phyloP scores from a whole-genome alignment of 1,284 basidiomycete species.

The Boletus smithii region DNA sequence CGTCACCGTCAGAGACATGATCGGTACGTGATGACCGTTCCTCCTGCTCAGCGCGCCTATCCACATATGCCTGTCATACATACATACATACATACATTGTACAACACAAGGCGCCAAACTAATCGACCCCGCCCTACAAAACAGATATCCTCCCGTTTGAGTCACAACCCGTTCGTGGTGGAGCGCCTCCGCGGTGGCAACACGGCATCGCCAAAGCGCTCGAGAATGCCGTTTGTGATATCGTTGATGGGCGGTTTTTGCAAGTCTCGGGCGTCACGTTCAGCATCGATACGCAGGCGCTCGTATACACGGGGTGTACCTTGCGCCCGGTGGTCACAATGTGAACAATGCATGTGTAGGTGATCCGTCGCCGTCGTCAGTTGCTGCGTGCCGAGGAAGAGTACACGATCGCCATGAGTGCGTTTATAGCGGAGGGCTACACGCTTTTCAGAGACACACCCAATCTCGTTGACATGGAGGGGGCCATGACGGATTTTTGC shows the following conservation, averaged over 20 bases:
- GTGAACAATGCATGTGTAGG: too few species aligned
- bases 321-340: too few species aligned
- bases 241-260: constrained; percentile 15
- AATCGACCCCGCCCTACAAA: too few species aligned
- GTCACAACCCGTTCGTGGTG: constrained; percentile 8
- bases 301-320: constrained; percentile 3
- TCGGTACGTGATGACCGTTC: constrained; percentile 16
- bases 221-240: constrained; percentile 13
- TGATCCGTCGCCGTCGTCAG: too few species aligned
- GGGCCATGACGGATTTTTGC: constrained; percentile 12
- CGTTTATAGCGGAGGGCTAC: constrained; percentile 15
- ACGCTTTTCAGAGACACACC: constrained; percentile 5
- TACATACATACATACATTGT: too few species aligned
- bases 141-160: constrained; percentile 15
- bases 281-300: constrained; percentile 11
- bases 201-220: constrained; percentile 12
- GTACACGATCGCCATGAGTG: constrained; percentile 9
- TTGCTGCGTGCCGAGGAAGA: background rate
- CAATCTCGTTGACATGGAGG: constrained; percentile 8
- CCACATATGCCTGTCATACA: too few species aligned
- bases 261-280: constrained; percentile 15
- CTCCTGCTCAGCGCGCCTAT: too few species aligned
- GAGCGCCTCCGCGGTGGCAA: constrained; percentile 6
- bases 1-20: constrained; percentile 15
- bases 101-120: too few species aligned